Evolutionary conservation across 805 yeast species (phyloP).

Genomic region (Candida tammaniensis): DNA sequence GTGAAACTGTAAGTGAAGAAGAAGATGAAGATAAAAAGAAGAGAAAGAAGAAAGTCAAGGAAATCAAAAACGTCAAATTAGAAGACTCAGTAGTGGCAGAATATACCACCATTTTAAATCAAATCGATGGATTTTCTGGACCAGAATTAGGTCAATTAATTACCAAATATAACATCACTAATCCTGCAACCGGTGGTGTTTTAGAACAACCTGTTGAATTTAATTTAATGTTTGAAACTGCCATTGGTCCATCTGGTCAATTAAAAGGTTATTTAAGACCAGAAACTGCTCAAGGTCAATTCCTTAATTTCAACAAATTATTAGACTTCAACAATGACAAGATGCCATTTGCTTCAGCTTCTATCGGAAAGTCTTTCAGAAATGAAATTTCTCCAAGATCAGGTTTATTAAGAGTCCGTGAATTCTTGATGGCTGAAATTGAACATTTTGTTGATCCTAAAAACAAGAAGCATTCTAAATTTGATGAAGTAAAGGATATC

Average conservation of each 20-base stretch:
- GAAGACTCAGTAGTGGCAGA: slow-evolving; percentile 78
- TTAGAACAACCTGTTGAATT: slow-evolving; percentile 91
- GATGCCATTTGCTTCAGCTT: slow-evolving; percentile 99
- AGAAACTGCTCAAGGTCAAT: slow-evolving; percentile 99
- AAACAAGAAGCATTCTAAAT: slow-evolving; percentile 79
- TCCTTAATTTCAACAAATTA: slow-evolving; percentile 89
- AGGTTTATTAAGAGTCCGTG: slow-evolving; percentile 96
- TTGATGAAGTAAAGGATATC: slow-evolving; percentile 70
- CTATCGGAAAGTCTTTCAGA: slow-evolving; percentile 98
- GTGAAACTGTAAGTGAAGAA: slow-evolving; percentile 52
- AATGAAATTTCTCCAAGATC: slow-evolving; percentile 98
- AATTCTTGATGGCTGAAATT: slow-evolving; percentile 98
- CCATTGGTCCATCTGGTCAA: slow-evolving; percentile 98
- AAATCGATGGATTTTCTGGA: slow-evolving; percentile 95
- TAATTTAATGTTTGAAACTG: slow-evolving; percentile 98
- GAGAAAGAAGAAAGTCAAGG: slow-evolving; percentile 87
- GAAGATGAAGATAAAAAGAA: slow-evolving; percentile 72
- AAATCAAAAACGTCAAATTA: slow-evolving; percentile 81
- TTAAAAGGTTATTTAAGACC: slow-evolving; percentile 95
- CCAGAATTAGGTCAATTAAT: slow-evolving; percentile 88
- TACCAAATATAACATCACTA: slow-evolving; percentile 75
- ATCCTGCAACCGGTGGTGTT: slow-evolving; percentile 86
- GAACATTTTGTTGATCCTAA: slow-evolving; percentile 97
- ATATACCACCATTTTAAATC: slow-evolving; percentile 83
- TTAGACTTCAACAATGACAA: slow-evolving; percentile 91